Conservation (phyloP, 2,329 filamentous ascomycete genomes). For the Fusarium sp. region DNA sequence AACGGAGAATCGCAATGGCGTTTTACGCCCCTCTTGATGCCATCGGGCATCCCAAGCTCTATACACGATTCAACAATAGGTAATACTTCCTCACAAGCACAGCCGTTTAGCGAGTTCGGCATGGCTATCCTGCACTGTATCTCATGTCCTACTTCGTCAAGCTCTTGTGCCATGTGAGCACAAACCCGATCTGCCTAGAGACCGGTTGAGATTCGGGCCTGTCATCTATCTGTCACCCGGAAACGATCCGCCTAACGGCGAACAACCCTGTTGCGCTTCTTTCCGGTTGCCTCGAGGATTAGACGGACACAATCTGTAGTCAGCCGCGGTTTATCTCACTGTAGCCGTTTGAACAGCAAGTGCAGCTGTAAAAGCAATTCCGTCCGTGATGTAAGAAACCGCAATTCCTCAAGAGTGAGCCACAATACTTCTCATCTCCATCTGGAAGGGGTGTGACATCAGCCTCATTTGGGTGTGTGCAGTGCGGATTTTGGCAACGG, state of each 20-base stretch:
- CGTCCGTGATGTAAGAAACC: neutral
- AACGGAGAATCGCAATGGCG: conserved; percentile 13
- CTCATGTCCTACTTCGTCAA: conserved; percentile 30
- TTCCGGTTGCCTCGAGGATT: conserved; percentile 26
- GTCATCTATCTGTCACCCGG: conserved; percentile 25
- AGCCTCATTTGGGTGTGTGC: conserved; percentile 36
- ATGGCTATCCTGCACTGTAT: conserved; percentile 25
- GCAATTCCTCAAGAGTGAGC: neutral
- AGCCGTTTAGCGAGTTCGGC: conserved; percentile 17
- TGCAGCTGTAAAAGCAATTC: neutral
- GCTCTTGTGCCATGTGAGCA: conserved; percentile 29
- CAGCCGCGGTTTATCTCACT: neutral
- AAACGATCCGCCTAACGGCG: conserved; percentile 18
- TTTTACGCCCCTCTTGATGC: conserved; percentile 22
- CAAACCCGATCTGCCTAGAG: conserved; percentile 15
- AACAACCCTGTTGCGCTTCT: conserved; percentile 33
- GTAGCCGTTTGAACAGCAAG: neutral
- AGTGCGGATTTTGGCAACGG: conserved; percentile 12
- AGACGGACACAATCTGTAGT: conserved; percentile 4
- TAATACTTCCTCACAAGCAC: conserved; percentile 2
- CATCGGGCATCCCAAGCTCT: conserved; percentile 30
- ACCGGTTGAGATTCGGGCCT: conserved; percentile 16
- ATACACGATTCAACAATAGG: conserved; percentile 15
- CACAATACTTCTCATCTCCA: conserved; percentile 4
- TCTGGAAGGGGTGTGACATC: conserved; percentile 23